Percentiles rank a stretch among this genome's conserved stretches.
phyloP scores from a whole-genome alignment of 305 asterid species.

The Nicotiana rustica region DNA sequence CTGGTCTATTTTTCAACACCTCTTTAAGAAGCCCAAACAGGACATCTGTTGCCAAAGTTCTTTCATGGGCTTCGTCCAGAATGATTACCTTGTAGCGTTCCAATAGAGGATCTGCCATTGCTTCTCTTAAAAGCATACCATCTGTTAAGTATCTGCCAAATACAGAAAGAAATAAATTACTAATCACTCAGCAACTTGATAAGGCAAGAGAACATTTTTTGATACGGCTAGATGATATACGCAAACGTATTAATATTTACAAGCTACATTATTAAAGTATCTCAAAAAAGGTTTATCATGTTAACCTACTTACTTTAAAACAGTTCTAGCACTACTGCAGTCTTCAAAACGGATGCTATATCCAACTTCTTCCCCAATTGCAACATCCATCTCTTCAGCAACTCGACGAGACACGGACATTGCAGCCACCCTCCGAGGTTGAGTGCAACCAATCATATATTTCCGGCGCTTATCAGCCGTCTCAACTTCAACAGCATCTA shows the following conservation, averaged over 20 bases:
- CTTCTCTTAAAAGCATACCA: constrained; percentile 99
- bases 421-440: constrained; percentile 96
- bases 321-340: constrained; percentile 86
- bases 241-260: not conserved
- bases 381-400: constrained; percentile 98
- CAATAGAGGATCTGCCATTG: constrained; percentile 95
- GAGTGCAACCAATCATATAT: constrained; percentile 93
- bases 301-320: constrained; percentile 61
- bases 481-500: constrained; percentile 81
- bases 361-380: constrained; percentile 97
- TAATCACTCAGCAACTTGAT: not conserved
- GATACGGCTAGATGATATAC: not conserved
- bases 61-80: constrained; percentile 99
- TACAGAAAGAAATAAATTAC: constrained; percentile 32
- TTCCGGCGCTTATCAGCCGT: constrained; percentile 73
- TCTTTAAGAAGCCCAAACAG: constrained; percentile 95
- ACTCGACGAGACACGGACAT: constrained; percentile 97
- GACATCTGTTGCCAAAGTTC: constrained; percentile 97
- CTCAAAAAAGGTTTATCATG: not conserved
- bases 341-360: constrained; percentile 96
- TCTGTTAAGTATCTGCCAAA: constrained; percentile 87
- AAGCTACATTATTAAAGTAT: not conserved
- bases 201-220: not conserved
- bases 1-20: constrained; percentile 84
- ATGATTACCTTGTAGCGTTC: constrained; percentile 95